These are phyloP conservation scores for Ambrosiella xylebori DNA, from an alignment of 2,329 filamentous ascomycete species.

Conservation along the genomic window DNA sequence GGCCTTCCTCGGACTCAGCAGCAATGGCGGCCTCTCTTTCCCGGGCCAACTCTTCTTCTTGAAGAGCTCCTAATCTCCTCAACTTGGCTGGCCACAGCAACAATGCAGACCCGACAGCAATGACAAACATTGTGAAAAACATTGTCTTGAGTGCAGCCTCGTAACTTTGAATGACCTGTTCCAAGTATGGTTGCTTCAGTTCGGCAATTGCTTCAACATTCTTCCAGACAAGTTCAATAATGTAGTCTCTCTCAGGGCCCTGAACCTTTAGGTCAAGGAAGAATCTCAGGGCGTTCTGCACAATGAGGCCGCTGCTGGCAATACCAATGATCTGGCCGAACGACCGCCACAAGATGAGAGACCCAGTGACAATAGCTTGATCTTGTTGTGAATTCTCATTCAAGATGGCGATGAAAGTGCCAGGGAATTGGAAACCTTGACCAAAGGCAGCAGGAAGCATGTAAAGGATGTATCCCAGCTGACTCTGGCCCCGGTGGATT, in stretches of 20 bases:
- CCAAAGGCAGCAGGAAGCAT: slow-evolving; percentile 40
- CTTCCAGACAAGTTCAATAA: slow-evolving; percentile 34
- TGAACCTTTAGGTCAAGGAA: slow-evolving; percentile 42
- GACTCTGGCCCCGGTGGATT: slow-evolving; percentile 34
- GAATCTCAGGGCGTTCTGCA: slow-evolving; percentile 51
- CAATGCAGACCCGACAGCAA: slow-evolving; percentile 31
- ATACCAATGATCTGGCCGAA: slow-evolving; percentile 60
- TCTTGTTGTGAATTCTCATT: slow-evolving; percentile 40
- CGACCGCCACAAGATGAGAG: slow-evolving; percentile 53
- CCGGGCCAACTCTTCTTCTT: not conserved
- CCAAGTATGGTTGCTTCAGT: slow-evolving; percentile 28
- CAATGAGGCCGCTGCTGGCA: slow-evolving; percentile 49
- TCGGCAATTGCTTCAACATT: slow-evolving; percentile 36
- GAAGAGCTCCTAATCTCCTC: slow-evolving; percentile 26
- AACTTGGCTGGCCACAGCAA: slow-evolving; percentile 36
- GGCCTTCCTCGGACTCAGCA: not conserved
- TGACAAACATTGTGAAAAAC: slow-evolving; percentile 26
- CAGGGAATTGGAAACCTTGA: slow-evolving; percentile 47
- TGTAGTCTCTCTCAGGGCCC: slow-evolving; percentile 37
- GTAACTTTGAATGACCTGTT: slow-evolving; percentile 39
- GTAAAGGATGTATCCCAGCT: slow-evolving; percentile 36
- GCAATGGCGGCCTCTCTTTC: not conserved
- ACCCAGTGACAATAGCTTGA: slow-evolving; percentile 53
- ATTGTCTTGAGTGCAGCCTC: slow-evolving; percentile 31
- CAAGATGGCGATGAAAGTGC: slow-evolving; percentile 45